Evolutionary conservation across 2,329 filamentous ascomycete genomes (phyloP).

Genomic region (Colletotrichum liriopes): DNA sequence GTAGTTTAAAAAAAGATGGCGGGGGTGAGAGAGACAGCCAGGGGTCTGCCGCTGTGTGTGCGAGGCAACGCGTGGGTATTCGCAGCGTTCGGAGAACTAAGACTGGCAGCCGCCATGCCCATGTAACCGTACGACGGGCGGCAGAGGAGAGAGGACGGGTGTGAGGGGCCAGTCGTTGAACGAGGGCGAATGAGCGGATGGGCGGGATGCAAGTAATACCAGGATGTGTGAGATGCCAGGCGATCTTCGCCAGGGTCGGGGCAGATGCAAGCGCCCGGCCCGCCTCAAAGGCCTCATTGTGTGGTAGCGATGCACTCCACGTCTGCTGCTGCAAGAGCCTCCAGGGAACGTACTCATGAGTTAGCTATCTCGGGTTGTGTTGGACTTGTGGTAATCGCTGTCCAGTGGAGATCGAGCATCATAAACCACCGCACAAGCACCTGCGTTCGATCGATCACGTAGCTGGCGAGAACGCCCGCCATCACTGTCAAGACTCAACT

Average conservation of each 20-base stretch:
- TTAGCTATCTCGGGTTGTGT: neutral
- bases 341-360: neutral
- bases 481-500: neutral
- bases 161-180: constrained; percentile 11
- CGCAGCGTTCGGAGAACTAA: constrained; percentile 23
- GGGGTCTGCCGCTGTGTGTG: constrained; percentile 31
- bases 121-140: constrained; percentile 33
- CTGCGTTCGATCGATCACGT: neutral
- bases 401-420: neutral
- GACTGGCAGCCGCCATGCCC: constrained; percentile 39
- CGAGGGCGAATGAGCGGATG: constrained; percentile 33
- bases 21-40: constrained; percentile 5
- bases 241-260: constrained; percentile 37
- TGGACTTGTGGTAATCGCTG: neutral
- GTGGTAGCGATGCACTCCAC: constrained; percentile 10
- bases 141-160: constrained; percentile 1
- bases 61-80: constrained; percentile 37
- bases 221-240: constrained; percentile 14
- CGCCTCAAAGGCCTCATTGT: constrained; percentile 22
- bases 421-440: neutral
- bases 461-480: too few relatives aligned
- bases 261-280: constrained; percentile 43
- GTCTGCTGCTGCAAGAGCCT: neutral
- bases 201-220: constrained; percentile 37
- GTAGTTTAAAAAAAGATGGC: constrained; percentile 23